Percentiles rank a stretch among this genome's conserved stretches.
Evolutionary conservation across 1,284 basidiomycete genomes (phyloP).

Genomic region (Ganoderma leucocontextum): DNA sequence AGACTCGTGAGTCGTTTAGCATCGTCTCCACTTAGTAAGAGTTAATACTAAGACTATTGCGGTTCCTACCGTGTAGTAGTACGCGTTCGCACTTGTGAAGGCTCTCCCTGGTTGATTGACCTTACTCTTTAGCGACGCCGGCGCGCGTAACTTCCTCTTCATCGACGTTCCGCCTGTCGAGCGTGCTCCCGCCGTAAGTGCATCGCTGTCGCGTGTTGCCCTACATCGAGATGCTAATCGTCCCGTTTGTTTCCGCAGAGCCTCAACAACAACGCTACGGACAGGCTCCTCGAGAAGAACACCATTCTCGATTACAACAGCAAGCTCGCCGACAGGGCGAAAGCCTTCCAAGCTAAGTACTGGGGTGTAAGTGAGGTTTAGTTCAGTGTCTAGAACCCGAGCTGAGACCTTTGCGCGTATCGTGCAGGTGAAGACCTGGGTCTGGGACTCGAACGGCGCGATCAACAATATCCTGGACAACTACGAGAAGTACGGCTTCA

Average conservation of each 20-base stretch:
- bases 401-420: not conserved
- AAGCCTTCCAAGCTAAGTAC: not conserved
- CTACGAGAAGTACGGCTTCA: conserved; percentile 59
- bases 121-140: conserved; percentile 44
- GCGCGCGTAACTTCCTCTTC: conserved; percentile 66
- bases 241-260: not conserved
- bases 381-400: not conserved
- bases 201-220: not conserved
- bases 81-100: conserved; percentile 9
- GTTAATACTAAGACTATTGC: not conserved
- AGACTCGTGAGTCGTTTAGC: conserved; percentile 52
- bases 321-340: not conserved
- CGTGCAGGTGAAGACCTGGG: conserved; percentile 53
- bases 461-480: conserved; percentile 59
- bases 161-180: conserved; percentile 56
- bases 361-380: not conserved
- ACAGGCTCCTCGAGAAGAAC: not conserved
- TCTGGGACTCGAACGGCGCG: conserved; percentile 61
- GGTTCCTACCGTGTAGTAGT: conserved; percentile 33
- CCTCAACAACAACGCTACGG: not conserved
- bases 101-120: not conserved
- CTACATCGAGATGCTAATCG: not conserved
- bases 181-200: not conserved
- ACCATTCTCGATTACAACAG: not conserved
- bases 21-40: not conserved